Percentiles rank a stretch among this genome's conserved stretches.
Evolutionary conservation across 2,329 filamentous ascomycete genomes (phyloP).

Genomic region (Ophiostoma tasmaniense): DNA sequence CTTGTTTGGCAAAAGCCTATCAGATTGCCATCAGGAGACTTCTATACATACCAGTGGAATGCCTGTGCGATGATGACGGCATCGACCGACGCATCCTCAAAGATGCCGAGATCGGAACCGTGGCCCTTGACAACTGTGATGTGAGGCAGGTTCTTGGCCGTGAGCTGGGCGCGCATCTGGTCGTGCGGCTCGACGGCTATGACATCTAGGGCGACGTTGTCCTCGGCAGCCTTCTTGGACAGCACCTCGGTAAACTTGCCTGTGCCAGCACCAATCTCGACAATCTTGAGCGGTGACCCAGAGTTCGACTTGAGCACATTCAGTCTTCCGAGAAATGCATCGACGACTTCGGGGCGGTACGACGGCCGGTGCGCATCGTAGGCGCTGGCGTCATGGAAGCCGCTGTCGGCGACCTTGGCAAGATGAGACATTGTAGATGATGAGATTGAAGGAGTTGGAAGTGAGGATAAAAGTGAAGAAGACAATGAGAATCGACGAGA

Average conservation of each 20-base stretch:
- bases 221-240: conserved; percentile 42
- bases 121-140: conserved; percentile 50
- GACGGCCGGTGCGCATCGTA: conserved; percentile 64
- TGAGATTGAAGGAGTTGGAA: background rate
- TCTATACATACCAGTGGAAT: conserved; percentile 43
- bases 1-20: too few relatives aligned
- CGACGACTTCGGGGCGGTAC: conserved; percentile 52
- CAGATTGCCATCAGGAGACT: too few relatives aligned
- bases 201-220: conserved; percentile 33
- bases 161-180: conserved; percentile 56
- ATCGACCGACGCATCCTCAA: conserved; percentile 52
- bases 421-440: conserved; percentile 15
- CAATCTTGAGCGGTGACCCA: conserved; percentile 27
- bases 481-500: background rate
- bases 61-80: conserved; percentile 59
- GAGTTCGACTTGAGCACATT: conserved; percentile 32
- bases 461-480: conserved; percentile 4
- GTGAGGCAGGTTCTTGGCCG: conserved; percentile 45
- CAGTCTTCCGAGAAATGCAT: conserved; percentile 48
- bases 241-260: conserved; percentile 36
- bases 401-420: conserved; percentile 36
- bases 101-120: conserved; percentile 47
- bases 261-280: conserved; percentile 29
- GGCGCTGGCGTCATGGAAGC: conserved; percentile 54
- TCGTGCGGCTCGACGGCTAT: conserved; percentile 52